Conservation (phyloP, 2,329 filamentous ascomycete species). For the Mycogone perniciosa region DNA sequence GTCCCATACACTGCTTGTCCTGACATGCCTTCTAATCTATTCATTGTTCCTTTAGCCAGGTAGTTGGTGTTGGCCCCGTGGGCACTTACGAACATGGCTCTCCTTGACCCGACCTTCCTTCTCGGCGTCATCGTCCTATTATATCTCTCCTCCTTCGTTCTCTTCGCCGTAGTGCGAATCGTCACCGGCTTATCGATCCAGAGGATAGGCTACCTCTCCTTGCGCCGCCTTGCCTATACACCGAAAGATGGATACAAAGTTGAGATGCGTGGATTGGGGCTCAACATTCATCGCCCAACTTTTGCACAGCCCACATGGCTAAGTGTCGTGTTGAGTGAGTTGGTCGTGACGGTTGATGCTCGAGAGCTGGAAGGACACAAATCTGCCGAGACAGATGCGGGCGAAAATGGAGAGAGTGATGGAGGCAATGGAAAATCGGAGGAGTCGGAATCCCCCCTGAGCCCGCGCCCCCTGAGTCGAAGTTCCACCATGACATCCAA, state of each 20-base stretch:
- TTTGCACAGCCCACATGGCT: conserved; percentile 97
- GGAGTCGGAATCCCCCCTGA: conserved; percentile 7
- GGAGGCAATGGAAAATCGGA: conserved; percentile 22
- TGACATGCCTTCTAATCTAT: neutral
- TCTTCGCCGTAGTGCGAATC: conserved; percentile 89
- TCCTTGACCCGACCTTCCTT: conserved; percentile 71
- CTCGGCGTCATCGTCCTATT: conserved; percentile 78
- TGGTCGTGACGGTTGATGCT: conserved; percentile 77
- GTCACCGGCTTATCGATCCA: conserved; percentile 94
- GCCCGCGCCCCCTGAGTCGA: conserved; percentile 11
- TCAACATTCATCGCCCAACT: conserved; percentile 86
- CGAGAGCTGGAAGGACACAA: conserved; percentile 54
- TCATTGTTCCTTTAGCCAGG: conserved; percentile 3
- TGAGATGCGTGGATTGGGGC: conserved; percentile 80
- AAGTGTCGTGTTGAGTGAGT: conserved; percentile 79
- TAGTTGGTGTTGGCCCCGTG: conserved; percentile 8
- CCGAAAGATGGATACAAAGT: conserved; percentile 83
- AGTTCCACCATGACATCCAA: conserved; percentile 32
- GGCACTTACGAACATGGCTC: conserved; percentile 44
- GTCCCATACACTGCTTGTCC: neutral
- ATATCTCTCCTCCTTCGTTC: conserved; percentile 85
- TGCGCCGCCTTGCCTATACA: conserved; percentile 85
- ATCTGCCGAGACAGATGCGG: conserved; percentile 23
- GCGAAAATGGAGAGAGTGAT: conserved; percentile 20
- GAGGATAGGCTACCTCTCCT: conserved; percentile 84